Evolutionary conservation across 371 early-diverging fungal species (phyloP), one percentile per base, ranked within the genome.

Genomic region (Capillidium heterosporum): DNA sequence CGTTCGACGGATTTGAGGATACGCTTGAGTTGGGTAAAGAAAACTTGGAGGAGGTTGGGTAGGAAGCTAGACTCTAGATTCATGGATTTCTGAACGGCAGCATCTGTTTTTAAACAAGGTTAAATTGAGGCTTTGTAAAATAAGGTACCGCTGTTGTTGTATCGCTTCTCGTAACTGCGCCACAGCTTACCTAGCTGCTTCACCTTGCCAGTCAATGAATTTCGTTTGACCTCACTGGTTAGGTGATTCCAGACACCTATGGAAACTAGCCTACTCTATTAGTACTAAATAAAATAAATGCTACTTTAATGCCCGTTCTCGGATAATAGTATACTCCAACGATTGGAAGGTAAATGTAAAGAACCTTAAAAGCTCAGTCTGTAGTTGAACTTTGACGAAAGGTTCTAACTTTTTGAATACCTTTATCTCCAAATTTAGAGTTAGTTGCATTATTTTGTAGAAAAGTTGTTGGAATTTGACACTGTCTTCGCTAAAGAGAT

Each of bases 181-280:
- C 82, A 86, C 32, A 82, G 57, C 58, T 81, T 84, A 32, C 69
- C 65, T 26, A 86, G 64, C 47, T 75, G 73, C 27, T 80, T 74
- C 32, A 73, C 72, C n/a, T 72, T 66, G 23, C 48, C 60, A 50
- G 84, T 71, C 58, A 81, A 72, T 1, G 52, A 48, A 42, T 84
- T 81, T 19, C 78, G 59, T 46, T 69, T 63, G 0, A 61, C 52
- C 26, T 66, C 63, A 15, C 67, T 64, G 2, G 71, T 69, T 2
- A 92, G 65, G 23, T 76, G 71, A 29, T 71, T 64, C 94, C 93
- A 94, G 24, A 80, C 72, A 1, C 75, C 63, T 19, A 91, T 70
- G 11, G 80, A 74, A 0, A 84, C 79, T 41, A 94, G 55, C 28
- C 78, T 77, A 59, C 19, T 27, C 23, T 41, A 42, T 15, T 27